Percentiles rank a stretch among this genome's conserved stretches.
These are phyloP conservation scores for Medicago ruthenica DNA, from an alignment of 306 rosid species.

Conservation along the genomic window DNA sequence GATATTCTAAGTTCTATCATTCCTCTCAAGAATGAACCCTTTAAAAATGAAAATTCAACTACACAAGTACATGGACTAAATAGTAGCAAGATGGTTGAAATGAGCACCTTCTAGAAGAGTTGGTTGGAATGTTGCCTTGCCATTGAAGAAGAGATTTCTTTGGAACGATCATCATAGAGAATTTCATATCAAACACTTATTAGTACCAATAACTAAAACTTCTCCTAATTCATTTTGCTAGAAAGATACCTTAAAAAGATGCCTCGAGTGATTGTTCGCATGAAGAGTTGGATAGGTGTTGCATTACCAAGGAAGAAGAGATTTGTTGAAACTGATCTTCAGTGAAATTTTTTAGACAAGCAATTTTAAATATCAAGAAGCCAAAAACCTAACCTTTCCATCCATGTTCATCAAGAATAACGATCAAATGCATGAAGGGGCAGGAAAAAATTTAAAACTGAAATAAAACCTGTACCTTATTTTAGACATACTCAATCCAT, in stretches of 20 bases:
- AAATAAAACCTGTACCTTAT: not conserved
- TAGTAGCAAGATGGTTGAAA: slow-evolving; percentile 3
- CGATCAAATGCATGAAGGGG: not conserved
- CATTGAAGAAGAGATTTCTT: not conserved
- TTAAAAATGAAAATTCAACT: not conserved
- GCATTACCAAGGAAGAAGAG: slow-evolving; percentile 8
- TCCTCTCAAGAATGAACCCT: not conserved
- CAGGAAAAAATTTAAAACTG: not conserved
- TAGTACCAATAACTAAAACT: not conserved
- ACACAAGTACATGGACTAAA: not conserved
- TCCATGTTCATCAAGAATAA: slow-evolving; percentile 2
- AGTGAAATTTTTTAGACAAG: not conserved
- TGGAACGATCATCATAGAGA: not conserved
- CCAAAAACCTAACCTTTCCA: not conserved
- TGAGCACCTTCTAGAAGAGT: not conserved
- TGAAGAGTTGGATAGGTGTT: not conserved
- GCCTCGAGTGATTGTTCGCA: not conserved
- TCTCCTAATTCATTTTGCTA: too few relatives aligned
- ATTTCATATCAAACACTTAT: not conserved
- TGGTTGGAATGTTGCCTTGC: not conserved
- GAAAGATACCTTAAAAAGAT: too few relatives aligned
- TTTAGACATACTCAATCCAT: not conserved
- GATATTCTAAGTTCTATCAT: not conserved
- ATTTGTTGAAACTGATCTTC: not conserved
- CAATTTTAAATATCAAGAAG: not conserved